phyloP scores from a whole-genome alignment of 2,329 filamentous ascomycete species.

The Ilyonectria destructans region DNA sequence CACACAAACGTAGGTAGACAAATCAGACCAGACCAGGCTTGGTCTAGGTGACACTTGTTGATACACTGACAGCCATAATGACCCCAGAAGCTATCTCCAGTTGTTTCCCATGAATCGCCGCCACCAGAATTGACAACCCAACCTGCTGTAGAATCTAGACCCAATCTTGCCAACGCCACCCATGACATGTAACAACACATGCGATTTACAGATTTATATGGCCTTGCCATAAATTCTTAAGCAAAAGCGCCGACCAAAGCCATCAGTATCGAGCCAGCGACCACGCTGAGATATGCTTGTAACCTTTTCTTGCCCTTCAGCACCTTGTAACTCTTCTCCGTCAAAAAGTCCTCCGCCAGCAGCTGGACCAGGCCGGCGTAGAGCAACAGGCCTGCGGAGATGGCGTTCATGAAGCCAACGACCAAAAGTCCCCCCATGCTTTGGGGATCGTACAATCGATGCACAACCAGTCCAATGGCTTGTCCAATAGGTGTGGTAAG shows the following conservation, averaged over 20 bases:
- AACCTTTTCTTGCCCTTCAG: conserved; percentile 75
- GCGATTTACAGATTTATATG: conserved; percentile 38
- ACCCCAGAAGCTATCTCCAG: too few species aligned
- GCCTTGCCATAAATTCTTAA: conserved; percentile 51
- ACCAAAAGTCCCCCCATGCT: conserved; percentile 84
- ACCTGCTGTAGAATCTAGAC: conserved; percentile 9
- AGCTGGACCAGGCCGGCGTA: conserved; percentile 90
- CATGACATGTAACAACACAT: conserved; percentile 20
- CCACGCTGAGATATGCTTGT: conserved; percentile 76
- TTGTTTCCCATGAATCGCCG: conserved; percentile 4
- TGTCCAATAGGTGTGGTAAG: conserved; percentile 87
- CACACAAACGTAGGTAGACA: not conserved
- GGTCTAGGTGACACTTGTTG: not conserved
- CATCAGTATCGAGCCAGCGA: conserved; percentile 78
- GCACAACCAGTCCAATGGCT: conserved; percentile 84
- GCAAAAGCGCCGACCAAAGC: conserved; percentile 82
- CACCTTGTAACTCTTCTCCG: conserved; percentile 80
- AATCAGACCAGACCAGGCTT: not conserved
- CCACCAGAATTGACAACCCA: not conserved
- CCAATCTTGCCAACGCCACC: conserved; percentile 24
- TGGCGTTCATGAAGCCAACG: conserved; percentile 90
- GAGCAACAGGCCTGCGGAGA: conserved; percentile 84
- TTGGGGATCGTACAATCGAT: conserved; percentile 85
- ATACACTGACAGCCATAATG: not conserved
- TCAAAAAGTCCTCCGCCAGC: conserved; percentile 87